Percentiles rank a stretch among this genome's conserved stretches.
Evolutionary conservation across 1,139 yeast genomes (phyloP).

Genomic region (Protomyces inouyei): DNA sequence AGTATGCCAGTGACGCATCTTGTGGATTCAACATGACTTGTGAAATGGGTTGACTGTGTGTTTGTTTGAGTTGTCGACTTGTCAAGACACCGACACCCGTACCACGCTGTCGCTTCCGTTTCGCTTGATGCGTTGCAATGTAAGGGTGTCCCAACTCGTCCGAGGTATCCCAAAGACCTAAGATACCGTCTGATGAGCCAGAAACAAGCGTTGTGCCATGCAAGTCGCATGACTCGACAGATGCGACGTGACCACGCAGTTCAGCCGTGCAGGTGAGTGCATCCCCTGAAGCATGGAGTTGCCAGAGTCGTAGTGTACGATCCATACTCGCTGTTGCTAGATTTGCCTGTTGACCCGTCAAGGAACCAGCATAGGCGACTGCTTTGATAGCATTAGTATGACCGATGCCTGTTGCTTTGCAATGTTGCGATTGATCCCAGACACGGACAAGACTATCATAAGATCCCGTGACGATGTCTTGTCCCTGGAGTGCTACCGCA

Average conservation of each 20-base stretch:
- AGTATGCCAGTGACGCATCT: slow-evolving; percentile 45
- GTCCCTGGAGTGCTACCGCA: slow-evolving; percentile 50
- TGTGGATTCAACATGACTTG: slow-evolving; percentile 5
- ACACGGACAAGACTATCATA: slow-evolving; percentile 92
- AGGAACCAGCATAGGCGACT: slow-evolving; percentile 84
- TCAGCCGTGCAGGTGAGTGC: slow-evolving; percentile 33
- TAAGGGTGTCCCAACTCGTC: slow-evolving; percentile 4
- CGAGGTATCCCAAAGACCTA: slow-evolving; percentile 19
- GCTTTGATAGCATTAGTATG: slow-evolving; percentile 79
- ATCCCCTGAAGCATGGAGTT: slow-evolving; percentile 48
- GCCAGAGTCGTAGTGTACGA: slow-evolving; percentile 85
- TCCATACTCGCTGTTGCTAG: slow-evolving; percentile 85
- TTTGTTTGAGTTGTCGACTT: slow-evolving; percentile 4
- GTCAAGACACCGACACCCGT: slow-evolving; percentile 24
- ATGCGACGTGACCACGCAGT: slow-evolving; percentile 13
- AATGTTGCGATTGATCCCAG: slow-evolving; percentile 48
- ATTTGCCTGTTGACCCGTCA: slow-evolving; percentile 58
- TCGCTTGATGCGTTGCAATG: slow-evolving; percentile 1
- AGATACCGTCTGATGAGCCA: slow-evolving; percentile 15
- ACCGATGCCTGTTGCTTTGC: slow-evolving; percentile 55
- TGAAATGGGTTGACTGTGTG: slow-evolving; percentile 5
- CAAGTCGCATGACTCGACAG: slow-evolving; percentile 22
- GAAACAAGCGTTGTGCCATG: slow-evolving; percentile 6
- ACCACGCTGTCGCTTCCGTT: slow-evolving; percentile 14
- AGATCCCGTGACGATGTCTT: slow-evolving; percentile 65